A percentile compares a stretch with the other conserved stretches of the same genome.
phyloP scores from a whole-genome alignment of 257 asterid genomes.

The Gynochthodes officinalis region DNA sequence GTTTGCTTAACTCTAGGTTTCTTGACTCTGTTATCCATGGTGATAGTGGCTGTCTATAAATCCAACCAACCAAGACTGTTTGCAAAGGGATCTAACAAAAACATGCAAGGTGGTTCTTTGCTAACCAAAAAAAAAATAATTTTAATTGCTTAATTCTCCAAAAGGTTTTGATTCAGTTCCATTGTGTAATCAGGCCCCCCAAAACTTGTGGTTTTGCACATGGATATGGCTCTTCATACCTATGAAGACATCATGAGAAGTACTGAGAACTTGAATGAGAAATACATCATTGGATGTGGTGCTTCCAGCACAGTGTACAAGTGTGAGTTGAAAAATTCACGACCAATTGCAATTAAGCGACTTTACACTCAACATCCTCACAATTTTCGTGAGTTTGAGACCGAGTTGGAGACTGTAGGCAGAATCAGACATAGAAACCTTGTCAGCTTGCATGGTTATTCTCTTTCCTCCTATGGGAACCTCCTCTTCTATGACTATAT shows the following conservation, averaged over 20 bases:
- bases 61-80: conserved; percentile 51
- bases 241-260: conserved; percentile 89
- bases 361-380: conserved; percentile 59
- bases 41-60: conserved; percentile 72
- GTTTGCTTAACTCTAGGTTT: conserved; percentile 66
- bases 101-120: conserved; percentile 37
- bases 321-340: conserved; percentile 77
- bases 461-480: conserved; percentile 72
- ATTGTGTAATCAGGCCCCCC: conserved; percentile 46
- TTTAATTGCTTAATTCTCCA: not conserved
- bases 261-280: conserved; percentile 86
- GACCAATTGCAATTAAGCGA: conserved; percentile 95
- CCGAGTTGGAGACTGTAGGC: conserved; percentile 85
- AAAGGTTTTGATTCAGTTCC: not conserved
- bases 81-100: conserved; percentile 48
- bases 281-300: conserved; percentile 83
- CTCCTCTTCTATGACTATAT: conserved; percentile 96
- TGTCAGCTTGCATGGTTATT: conserved; percentile 94
- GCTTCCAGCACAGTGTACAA: conserved; percentile 95
- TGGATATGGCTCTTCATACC: conserved; percentile 94
- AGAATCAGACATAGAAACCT: conserved; percentile 89
- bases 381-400: conserved; percentile 75
- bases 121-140: not conserved
- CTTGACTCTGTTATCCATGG: conserved; percentile 60
- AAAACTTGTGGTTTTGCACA: conserved; percentile 78